Conservation (phyloP, 805 yeast genomes). For the Clavispora vitiphila region DNA sequence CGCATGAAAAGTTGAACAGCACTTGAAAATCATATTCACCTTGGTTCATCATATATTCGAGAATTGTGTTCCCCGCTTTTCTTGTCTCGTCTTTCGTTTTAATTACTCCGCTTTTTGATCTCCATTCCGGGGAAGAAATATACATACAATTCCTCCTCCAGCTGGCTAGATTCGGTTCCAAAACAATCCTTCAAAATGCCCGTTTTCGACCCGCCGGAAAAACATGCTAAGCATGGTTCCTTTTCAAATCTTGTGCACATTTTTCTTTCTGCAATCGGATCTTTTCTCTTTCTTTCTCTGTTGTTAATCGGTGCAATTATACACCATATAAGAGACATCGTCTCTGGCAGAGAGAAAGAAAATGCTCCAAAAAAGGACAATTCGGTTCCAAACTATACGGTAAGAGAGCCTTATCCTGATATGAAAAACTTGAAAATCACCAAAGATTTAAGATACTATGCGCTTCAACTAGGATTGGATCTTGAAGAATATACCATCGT, state of each 20-base stretch:
- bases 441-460: conserved; percentile 61
- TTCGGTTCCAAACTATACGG: conserved; percentile 21
- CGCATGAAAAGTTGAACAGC: not conserved
- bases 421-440: conserved; percentile 27
- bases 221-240: conserved; percentile 18
- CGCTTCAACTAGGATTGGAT: conserved; percentile 53
- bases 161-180: not conserved
- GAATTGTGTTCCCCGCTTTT: not conserved
- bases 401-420: conserved; percentile 33
- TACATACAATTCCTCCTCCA: too few relatives aligned
- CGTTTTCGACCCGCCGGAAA: conserved; percentile 20
- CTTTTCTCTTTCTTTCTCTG: conserved; percentile 23
- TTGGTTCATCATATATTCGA: not conserved
- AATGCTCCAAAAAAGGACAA: conserved; percentile 20
- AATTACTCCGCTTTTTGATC: too few relatives aligned
- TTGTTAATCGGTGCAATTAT: conserved; percentile 25
- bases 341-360: conserved; percentile 26
- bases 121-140: too few relatives aligned
- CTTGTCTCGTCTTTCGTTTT: not conserved
- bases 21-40: not conserved
- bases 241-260: conserved; percentile 18
- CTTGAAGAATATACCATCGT: conserved; percentile 54
- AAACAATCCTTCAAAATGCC: conserved; percentile 1
- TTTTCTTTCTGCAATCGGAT: conserved; percentile 23
- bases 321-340: conserved; percentile 24